phyloP scores from a whole-genome alignment of 768 basidiomycete species.

The Exsudoporus frostii region DNA sequence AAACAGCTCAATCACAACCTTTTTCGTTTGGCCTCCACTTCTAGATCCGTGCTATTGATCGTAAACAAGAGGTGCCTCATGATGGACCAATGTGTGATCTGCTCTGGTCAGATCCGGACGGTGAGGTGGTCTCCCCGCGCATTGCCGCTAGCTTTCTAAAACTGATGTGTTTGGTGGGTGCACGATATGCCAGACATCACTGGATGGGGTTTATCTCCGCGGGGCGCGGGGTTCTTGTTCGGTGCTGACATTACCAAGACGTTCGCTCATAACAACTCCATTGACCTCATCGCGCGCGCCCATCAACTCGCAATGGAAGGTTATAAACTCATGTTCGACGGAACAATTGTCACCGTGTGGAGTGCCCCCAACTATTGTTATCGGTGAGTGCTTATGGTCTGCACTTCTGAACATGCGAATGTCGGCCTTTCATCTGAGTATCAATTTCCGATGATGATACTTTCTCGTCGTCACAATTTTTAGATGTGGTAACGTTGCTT shows the following conservation, averaged over 20 bases:
- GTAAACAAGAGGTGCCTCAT: constrained; percentile 97
- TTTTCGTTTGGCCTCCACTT: constrained; percentile 15
- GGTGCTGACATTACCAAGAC: constrained; percentile 87
- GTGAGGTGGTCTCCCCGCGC: constrained; percentile 38
- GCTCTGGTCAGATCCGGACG: constrained; percentile 99
- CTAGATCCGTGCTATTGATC: constrained; percentile 90
- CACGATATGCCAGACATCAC: constrained; percentile 58
- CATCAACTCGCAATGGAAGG: constrained; percentile 99
- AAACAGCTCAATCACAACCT: constrained; percentile 24
- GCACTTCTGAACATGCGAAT: constrained; percentile 12
- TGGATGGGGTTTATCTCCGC: constrained; percentile 96
- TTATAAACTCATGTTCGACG: constrained; percentile 96
- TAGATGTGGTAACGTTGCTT: constrained; percentile 95
- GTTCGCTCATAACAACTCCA: constrained; percentile 87
- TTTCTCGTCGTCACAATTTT: constrained; percentile 11
- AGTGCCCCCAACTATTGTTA: constrained; percentile 99
- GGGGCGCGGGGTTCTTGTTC: constrained; percentile 95
- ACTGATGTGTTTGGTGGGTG: constrained; percentile 19
- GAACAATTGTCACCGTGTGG: constrained; percentile 95
- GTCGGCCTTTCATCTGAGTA: constrained; percentile 13
- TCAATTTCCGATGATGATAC: constrained; percentile 25
- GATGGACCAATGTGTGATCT: constrained; percentile 99
- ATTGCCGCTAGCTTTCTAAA: constrained; percentile 14
- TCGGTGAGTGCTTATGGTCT: constrained; percentile 52
- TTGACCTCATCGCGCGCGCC: constrained; percentile 93